Conservation (phyloP, 2,329 filamentous ascomycete species). For the Claviceps digitariae region DNA sequence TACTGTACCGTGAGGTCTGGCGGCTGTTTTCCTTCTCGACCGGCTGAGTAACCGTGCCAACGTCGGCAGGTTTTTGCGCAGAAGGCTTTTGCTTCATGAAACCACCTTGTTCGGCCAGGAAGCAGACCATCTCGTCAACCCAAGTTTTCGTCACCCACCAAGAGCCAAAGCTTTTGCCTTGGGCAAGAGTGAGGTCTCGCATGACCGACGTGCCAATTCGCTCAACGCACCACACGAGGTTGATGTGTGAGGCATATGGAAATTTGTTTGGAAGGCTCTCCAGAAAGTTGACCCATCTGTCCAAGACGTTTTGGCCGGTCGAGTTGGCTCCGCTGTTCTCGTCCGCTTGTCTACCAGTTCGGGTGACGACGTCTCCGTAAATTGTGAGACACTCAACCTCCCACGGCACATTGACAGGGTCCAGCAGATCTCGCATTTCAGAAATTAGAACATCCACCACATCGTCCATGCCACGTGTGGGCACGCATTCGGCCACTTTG, state of each 20-base stretch:
- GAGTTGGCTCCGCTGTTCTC: constrained; percentile 13
- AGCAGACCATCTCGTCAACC: constrained; percentile 86
- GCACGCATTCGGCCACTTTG: constrained; percentile 50
- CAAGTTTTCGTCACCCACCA: constrained; percentile 97
- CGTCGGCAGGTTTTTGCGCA: constrained; percentile 14
- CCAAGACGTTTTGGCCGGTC: constrained; percentile 53
- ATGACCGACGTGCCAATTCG: constrained; percentile 63
- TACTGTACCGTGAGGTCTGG: constrained; percentile 27
- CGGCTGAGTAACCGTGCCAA: constrained; percentile 19
- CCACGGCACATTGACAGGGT: constrained; percentile 53
- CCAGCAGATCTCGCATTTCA: constrained; percentile 57
- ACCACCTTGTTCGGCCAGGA: constrained; percentile 79
- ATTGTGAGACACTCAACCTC: constrained; percentile 49
- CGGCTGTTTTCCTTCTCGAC: constrained; percentile 22
- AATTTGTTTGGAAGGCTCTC: constrained; percentile 56
- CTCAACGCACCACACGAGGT: constrained; percentile 65
- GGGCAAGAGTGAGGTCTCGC: constrained; percentile 66
- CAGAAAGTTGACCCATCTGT: constrained; percentile 65
- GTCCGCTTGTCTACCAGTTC: constrained; percentile 27
- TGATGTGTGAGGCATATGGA: constrained; percentile 56
- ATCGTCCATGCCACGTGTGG: constrained; percentile 51
- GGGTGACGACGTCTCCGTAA: constrained; percentile 42
- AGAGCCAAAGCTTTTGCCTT: constrained; percentile 70
- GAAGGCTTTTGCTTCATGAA: constrained; percentile 54
- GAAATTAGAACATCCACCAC: constrained; percentile 47